Evolutionary conservation across 164 flowering plant genomes (phyloP).

Genomic region (Pachysandra terminalis): DNA sequence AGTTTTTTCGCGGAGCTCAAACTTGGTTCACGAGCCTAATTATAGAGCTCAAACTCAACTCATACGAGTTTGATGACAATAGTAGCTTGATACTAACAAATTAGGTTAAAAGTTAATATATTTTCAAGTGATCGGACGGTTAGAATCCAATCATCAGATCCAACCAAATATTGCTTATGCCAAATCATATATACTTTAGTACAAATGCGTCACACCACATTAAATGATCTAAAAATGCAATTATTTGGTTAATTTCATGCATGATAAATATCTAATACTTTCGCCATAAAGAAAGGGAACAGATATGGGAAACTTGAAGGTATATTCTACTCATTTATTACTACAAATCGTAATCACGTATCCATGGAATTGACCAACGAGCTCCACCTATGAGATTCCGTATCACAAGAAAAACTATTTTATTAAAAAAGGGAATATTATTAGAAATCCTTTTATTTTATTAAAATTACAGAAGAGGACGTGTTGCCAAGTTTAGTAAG

Average conservation of each 20-base stretch:
- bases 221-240: neutral
- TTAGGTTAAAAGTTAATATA: too few species aligned
- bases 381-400: conserved; percentile 8
- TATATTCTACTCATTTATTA: neutral
- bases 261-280: neutral
- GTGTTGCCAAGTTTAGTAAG: neutral
- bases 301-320: neutral
- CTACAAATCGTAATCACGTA: neutral
- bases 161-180: too few species aligned
- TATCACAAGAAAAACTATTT: neutral
- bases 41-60: neutral
- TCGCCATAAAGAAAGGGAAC: neutral
- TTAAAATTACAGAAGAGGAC: neutral
- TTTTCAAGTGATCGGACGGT: too few species aligned
- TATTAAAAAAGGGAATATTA: too few species aligned
- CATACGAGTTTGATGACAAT: conserved; percentile 10
- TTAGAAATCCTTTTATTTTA: neutral
- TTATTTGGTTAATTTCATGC: neutral
- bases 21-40: too few species aligned
- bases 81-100: too few species aligned
- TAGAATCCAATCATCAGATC: too few species aligned
- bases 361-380: neutral
- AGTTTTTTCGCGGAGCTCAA: too few species aligned
- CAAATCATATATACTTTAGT: neutral
- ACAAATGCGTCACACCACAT: neutral